Base-by-base conservation (phyloP, 2,329 filamentous ascomycete species). In the Paracorniculantispora psalliotae region DNA sequence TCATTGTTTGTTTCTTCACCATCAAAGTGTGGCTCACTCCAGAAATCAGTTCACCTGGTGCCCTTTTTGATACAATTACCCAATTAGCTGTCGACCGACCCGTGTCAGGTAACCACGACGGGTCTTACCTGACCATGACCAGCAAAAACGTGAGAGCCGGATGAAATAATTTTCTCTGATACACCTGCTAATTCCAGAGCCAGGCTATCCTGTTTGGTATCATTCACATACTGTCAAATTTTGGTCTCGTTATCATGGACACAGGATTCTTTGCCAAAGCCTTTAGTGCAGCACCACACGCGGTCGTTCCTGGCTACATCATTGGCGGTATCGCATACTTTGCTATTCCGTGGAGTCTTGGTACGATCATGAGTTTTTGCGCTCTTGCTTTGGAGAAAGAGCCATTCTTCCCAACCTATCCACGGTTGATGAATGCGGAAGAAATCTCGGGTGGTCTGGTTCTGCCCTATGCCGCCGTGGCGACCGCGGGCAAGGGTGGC, bases 381-480 rank as follows among this genome's bases (percentile, higher is more conserved):
- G 80, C 79, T 1, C 65, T 82, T 0, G 79, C 73, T 0, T 66
- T 83, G 0, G 80, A 83, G 52, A 73, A 73, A 8, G 74, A 71
- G 0, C 72, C 79, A 0, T 70, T 73, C 0, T 85, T 83, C 57
- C 82, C 82, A 0, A 85, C 80, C 0, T 84, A 77, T 49, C 81
- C 81, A 2, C 66, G 77, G 4, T 71, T 83, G 10, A 84, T 90
- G 77, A 76, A 79, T 15, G 68, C 79, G 0, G 73, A 76, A 1
- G 86, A 91, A 63, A 82, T 91, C 3, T 83, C 80, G 2, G 85
- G 86, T 15, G 88, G 88, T 0, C 75, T 91, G 0, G 87, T 90
- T 0, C 74, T 91, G 2, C 88, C 88, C 0, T 86, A 88, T 61
- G 87, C 86, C 2, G 86, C 88, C 0, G 83, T 88, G 26, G 85